Base-by-base conservation (phyloP, 805 yeast genomes). In the Candida yuanshanica region DNA sequence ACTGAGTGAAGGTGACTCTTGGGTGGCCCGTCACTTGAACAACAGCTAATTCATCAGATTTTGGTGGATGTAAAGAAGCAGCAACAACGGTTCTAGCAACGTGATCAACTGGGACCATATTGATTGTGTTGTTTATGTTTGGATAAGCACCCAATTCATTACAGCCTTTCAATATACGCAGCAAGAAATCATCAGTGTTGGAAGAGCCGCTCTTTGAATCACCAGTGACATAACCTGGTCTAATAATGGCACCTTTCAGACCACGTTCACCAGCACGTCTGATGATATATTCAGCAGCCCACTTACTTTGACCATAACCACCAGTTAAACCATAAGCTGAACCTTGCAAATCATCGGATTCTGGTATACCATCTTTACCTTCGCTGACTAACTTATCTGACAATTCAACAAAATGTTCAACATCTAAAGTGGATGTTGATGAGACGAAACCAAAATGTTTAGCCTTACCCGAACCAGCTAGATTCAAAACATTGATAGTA, bases 11-110 rank as follows among this genome's bases (percentile, higher is more conserved):
- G 33, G 75, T 68, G 45, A 88, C 79, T 60, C 99, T 79, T 45
- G 99, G 99, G 55, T 93, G 98, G 20, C 91, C 95, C 6, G 98
- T 93, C n/a, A 93, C 97, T 35, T 93, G 99, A 2, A 88, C 89
- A 33, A 95, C 99, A 1, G 81, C 66, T 33, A 80, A 64, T 37
- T 66, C 70, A 13, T 67, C 67, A 2, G 53, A 53, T 18, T 63
- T 52, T 20, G 93, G 85, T 21, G 95, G 91, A 54, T 78, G 77
- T 47, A 93, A 70, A 0, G 96, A 83, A 21, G 93, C 67, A 2
- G 98, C 87, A 38, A 81, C 86, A 20, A 82, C 85, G 20, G 89
- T 86, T 36, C 95, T 75, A 1, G 99, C 98, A 50, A 93, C 99
- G 57, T 93, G 99, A 55, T 95, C 97, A 34, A 93, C 99, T 4